phyloP scores from a whole-genome alignment of 75 land plant species.

The Sequoia sempervirens region DNA sequence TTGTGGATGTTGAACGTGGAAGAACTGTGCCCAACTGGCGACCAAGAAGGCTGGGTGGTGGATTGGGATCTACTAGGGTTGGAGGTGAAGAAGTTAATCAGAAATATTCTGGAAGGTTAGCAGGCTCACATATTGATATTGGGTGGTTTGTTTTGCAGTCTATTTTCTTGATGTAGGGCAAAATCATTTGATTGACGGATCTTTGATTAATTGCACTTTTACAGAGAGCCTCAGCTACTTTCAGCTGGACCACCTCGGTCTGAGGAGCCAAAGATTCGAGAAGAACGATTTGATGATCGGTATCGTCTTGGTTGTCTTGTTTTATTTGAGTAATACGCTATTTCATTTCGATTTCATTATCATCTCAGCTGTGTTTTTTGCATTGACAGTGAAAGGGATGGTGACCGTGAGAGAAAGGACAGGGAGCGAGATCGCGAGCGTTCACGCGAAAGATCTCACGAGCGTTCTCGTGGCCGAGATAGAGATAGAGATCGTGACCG shows the following conservation, averaged over 20 bases:
- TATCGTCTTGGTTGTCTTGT: constrained; percentile 7
- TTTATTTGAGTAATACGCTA: too few relatives aligned
- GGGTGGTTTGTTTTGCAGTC: neutral
- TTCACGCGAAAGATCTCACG: constrained; percentile 38
- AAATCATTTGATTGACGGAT: neutral
- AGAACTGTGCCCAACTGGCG: constrained; percentile 99
- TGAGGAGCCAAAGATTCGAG: constrained; percentile 75
- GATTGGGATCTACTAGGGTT: constrained; percentile 92
- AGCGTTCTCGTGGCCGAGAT: constrained; percentile 28
- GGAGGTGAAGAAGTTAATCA: constrained; percentile 96
- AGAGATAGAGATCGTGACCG: constrained; percentile 36
- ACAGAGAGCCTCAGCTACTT: constrained; percentile 57
- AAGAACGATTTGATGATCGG: constrained; percentile 69
- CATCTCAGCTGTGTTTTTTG: neutral
- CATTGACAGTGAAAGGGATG: constrained; percentile 37
- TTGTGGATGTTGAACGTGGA: constrained; percentile 99
- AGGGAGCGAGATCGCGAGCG: constrained; percentile 53
- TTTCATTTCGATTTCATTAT: neutral
- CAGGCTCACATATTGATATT: neutral
- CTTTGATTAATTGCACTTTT: constrained; percentile 8
- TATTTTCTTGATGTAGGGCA: neutral
- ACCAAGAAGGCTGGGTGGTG: constrained; percentile 96
- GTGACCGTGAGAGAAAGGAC: constrained; percentile 37
- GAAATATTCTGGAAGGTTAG: constrained; percentile 80
- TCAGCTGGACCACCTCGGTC: constrained; percentile 52